Percentiles rank a stretch among this genome's conserved stretches.
Evolutionary conservation across 176 grass and related monocot species (phyloP).

Genomic region (Musa acuminata): DNA sequence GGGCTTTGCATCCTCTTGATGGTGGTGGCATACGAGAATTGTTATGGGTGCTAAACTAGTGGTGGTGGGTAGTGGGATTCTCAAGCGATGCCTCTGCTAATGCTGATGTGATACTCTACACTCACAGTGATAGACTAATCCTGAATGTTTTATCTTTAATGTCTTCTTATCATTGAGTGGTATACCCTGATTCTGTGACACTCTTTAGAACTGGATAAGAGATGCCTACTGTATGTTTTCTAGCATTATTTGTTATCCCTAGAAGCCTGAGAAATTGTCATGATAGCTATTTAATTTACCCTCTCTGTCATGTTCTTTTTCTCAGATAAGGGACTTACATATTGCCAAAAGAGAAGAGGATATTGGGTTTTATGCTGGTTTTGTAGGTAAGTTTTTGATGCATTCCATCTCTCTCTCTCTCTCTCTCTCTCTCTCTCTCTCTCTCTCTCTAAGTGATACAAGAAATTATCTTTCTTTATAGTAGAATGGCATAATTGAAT

Average conservation of each 20-base stretch:
- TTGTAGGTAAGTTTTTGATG: constrained; percentile 42
- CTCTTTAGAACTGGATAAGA: neutral
- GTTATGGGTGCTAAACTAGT: too few species aligned
- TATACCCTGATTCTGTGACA: neutral
- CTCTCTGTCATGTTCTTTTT: constrained; percentile 2
- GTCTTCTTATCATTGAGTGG: neutral
- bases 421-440: too few species aligned
- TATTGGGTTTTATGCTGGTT: constrained; percentile 70
- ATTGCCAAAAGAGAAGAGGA: constrained; percentile 57
- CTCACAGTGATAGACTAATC: too few species aligned
- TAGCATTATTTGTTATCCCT: neutral
- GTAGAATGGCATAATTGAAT: neutral
- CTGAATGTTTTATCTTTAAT: neutral
- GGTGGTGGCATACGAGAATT: too few species aligned
- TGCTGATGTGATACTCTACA: too few species aligned
- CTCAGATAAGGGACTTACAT: constrained; percentile 60
- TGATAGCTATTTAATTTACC: neutral
- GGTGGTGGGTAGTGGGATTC: too few species aligned
- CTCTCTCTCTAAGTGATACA: too few species aligned
- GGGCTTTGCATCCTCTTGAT: too few species aligned
- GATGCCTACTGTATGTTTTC: neutral
- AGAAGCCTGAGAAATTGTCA: neutral
- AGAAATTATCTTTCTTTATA: neutral
- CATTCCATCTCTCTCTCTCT: neutral
- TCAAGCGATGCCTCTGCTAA: too few species aligned